Percentiles rank a stretch among this genome's conserved stretches.
These are phyloP conservation scores for Colletotrichum karsti DNA, from an alignment of 2,329 filamentous ascomycete species.

Conservation along the genomic window DNA sequence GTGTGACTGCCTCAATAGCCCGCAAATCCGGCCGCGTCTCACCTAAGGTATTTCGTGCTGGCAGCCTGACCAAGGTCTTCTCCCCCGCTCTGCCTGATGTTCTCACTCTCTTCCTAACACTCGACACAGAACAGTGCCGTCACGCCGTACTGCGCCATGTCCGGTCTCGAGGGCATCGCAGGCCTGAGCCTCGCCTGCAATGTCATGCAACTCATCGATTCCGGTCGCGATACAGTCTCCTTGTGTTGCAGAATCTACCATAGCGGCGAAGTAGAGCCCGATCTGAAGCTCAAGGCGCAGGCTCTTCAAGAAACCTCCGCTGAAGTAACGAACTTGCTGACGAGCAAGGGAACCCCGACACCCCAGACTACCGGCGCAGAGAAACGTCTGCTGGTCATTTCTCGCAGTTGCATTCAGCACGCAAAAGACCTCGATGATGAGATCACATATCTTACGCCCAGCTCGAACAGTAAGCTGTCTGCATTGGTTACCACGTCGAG, in stretches of 20 bases:
- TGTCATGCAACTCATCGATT: constrained; percentile 4
- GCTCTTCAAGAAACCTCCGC: neutral
- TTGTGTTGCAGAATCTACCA: neutral
- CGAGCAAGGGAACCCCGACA: neutral
- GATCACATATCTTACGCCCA: neutral
- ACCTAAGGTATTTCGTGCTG: no score
- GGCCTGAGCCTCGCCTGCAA: neutral
- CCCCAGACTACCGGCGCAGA: neutral
- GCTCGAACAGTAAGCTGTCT: neutral
- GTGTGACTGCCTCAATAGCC: no score
- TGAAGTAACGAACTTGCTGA: rapidly evolving
- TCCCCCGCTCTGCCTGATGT: no score
- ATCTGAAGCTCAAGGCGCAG: neutral
- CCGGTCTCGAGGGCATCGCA: neutral
- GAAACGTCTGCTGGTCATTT: neutral
- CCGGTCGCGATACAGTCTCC: neutral
- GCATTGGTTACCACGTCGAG: neutral
- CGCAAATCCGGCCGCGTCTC: no score
- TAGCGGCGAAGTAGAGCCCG: neutral
- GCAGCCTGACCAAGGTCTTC: no score
- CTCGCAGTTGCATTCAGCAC: no score
- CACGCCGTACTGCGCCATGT: no score
- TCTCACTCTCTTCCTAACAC: no score
- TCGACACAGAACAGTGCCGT: no score
- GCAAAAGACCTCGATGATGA: neutral